Evolutionary conservation across 108 stramenopile species (phyloP), one percentile per base, ranked within the genome.

Genomic region (Stephanodiscus triporus): DNA sequence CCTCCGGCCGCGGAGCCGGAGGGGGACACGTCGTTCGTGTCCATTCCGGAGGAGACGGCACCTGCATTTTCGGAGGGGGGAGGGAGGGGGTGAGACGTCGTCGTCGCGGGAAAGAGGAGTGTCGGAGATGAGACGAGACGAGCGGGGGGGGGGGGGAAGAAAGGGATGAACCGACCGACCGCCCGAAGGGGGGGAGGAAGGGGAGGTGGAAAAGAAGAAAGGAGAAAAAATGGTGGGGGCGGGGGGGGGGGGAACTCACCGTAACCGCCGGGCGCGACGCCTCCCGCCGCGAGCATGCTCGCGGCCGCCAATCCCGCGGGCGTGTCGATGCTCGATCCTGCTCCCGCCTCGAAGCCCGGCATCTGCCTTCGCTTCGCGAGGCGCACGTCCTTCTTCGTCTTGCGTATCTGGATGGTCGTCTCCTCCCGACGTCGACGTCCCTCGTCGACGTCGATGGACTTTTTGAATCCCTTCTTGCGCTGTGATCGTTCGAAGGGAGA

Each of bases 361-460:
- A 92, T 91, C 72, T 92, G 91, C 57, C 98, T 87, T 54, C 98
- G 87, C 85, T 99, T 97, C 71, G 93, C 92, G 65, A 99, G 64
- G 26, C 91, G 93, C 61, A 94, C 97, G 72, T 98, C 98, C 82
- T 97, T 97, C 85, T 98, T 99, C 59, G 87, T 88, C 72, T 98
- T 98, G 27, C 98, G 95, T 58, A 99, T 93, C 86, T 99, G 97
- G 42, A 99, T 81, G 19, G 96, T 96, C 9, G 97, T 99, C 75
- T 99, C 97, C 72, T 97, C 95, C 8, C 97, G 92, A 49, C 93
- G 84, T 23, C 97, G 82, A 68, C 98, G 96, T 29, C 91, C 90
- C 53, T 98, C 98, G 61, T 97, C 97, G 14, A 87, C 71, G 68
- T 97, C 96, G 47, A 99, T 82, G 42, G 92, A 92, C 83, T 96